Evolutionary conservation across 169 alveolate genomes (phyloP).

Genomic region (Eimeria falciformis): DNA sequence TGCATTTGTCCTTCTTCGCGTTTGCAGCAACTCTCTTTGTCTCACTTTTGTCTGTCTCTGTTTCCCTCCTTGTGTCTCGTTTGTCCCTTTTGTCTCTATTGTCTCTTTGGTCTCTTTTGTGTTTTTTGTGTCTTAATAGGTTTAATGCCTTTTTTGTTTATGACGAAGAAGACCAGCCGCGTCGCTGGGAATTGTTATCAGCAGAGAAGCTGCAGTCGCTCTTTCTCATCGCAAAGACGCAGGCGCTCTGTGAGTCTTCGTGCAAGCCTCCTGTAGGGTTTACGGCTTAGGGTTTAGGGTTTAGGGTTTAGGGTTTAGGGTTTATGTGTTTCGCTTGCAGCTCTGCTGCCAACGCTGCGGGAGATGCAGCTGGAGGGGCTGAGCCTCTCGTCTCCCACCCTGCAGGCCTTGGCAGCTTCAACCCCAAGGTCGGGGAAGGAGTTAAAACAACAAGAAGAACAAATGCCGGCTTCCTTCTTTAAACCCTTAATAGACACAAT

Average conservation of each 20-base stretch:
- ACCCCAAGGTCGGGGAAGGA: neutral
- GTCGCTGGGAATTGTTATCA: conserved; percentile 59
- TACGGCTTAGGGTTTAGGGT: neutral
- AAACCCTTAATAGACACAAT: conserved; percentile 32
- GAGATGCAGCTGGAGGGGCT: conserved; percentile 55
- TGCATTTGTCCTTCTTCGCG: neutral
- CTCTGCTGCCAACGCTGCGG: conserved; percentile 15
- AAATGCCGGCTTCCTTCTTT: conserved; percentile 37
- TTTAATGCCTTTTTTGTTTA: conserved; percentile 29
- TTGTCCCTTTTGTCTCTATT: neutral
- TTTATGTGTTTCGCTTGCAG: conserved; percentile 13
- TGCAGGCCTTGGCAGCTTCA: neutral
- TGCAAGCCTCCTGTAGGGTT: neutral
- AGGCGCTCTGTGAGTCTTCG: conserved; percentile 39
- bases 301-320: conserved; percentile 27
- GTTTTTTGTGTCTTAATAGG: neutral
- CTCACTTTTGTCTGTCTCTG: neutral
- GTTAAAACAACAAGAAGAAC: neutral
- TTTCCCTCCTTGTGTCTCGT: neutral
- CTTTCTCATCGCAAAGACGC: conserved; percentile 32
- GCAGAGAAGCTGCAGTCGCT: conserved; percentile 42
- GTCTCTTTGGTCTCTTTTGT: neutral
- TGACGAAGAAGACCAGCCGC: conserved; percentile 64
- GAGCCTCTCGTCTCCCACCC: conserved; percentile 8
- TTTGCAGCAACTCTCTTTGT: neutral